Base-by-base conservation (phyloP, 176 grass and related monocot genomes). In the Pharus latifolius region DNA sequence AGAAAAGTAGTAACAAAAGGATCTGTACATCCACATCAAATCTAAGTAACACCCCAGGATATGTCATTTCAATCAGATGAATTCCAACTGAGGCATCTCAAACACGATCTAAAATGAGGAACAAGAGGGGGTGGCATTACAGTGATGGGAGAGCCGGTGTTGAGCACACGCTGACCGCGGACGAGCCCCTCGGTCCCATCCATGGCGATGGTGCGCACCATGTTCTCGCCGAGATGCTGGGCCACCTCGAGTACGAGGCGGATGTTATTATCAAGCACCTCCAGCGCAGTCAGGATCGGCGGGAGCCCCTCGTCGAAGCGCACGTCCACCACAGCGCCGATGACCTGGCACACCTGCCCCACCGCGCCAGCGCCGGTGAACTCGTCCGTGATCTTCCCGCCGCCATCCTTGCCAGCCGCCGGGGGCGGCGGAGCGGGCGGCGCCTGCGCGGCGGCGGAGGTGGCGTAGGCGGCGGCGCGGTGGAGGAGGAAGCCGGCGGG, bases 161-260 rank as follows among this genome's bases (percentile, higher is more conserved):
- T 96, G 44, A 96, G 79, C 35, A 92, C 92, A 65, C 77, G 76
- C 74, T 92, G 92, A 11, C 92, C 88, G 38, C 92, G 92, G 16
- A 96, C 88, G 9, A 96, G 74, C 4, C 92, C 88, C 80, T 96
- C 88, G 0, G 88, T 96, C 34, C 92, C 92, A 72, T 96, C 92
- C 92, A 92, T 92, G 9, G 92, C 92, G 55, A 92, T 96, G 35
- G 92, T 92, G 54, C 92, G 78, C 23, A 96, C 92, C 80, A 96
- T 86, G 60, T 89, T 96, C 88, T 96, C 88, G 26, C 92, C 92
- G 25, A 89, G 88, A 92, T 96, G 92, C 79, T 96, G 92, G 19
- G 92, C 92, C 40, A 96, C 92, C 82, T 96, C 92, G 24, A 92
- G 92, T 51, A 96, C 92, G 14, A 96, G 85, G 44, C 88, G 85